Conservation (phyloP, 1,139 yeast species). For the Ogataea hybrid region DNA sequence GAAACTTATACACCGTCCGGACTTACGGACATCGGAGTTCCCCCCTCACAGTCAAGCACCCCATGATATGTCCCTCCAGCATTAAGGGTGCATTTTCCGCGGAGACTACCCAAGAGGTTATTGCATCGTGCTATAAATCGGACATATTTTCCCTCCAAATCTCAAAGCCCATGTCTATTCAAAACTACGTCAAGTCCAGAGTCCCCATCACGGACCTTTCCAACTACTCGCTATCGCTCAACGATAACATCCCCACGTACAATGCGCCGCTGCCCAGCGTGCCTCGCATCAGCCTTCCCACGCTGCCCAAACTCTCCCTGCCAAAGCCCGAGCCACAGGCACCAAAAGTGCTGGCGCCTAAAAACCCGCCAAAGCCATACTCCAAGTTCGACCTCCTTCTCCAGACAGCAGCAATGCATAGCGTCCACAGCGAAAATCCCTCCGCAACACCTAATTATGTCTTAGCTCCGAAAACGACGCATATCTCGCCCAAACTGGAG, state of each 20-base stretch:
- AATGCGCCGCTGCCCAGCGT: conserved; percentile 14
- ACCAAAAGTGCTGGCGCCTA: not conserved
- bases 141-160: not conserved
- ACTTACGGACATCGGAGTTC: conserved; percentile 10
- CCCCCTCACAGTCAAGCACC: conserved; percentile 7
- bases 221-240: conserved; percentile 28
- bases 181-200: conserved; percentile 24
- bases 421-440: not conserved
- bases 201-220: conserved; percentile 30
- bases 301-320: conserved; percentile 16
- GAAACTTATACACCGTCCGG: conserved; percentile 1
- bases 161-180: conserved; percentile 21
- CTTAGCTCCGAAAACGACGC: conserved; percentile 10
- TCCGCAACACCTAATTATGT: conserved; percentile 2
- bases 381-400: conserved; percentile 30
- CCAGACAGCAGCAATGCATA: conserved; percentile 29
- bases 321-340: conserved; percentile 7
- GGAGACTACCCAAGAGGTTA: conserved; percentile 2
- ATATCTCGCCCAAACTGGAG: conserved; percentile 18
- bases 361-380: not conserved
- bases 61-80: conserved; percentile 8
- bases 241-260: conserved; percentile 29
- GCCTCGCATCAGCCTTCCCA: conserved; percentile 6
- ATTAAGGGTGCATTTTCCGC: conserved; percentile 7
- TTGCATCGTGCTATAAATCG: conserved; percentile 1